These are phyloP conservation scores for Astragalus glycyphyllos DNA, from an alignment of 306 rosid species.

Conservation along the genomic window DNA sequence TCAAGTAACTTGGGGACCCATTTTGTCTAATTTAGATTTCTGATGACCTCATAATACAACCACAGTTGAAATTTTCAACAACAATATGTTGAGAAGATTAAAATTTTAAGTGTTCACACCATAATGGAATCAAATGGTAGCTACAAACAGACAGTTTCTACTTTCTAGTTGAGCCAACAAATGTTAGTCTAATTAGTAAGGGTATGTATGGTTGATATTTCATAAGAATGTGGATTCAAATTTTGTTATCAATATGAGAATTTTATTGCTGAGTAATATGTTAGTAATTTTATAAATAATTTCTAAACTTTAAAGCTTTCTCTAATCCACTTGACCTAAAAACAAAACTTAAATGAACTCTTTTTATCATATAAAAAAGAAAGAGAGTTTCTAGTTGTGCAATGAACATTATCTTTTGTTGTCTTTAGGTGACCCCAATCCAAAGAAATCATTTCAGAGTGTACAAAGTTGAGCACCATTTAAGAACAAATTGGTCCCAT, in stretches of 20 bases:
- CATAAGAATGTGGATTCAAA: too few relatives aligned
- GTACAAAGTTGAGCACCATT: too few relatives aligned
- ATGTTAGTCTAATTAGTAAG: too few relatives aligned
- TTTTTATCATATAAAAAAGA: too few relatives aligned
- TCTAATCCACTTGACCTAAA: too few relatives aligned
- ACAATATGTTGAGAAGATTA: conserved; percentile 2
- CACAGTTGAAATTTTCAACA: background rate
- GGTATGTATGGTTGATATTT: too few relatives aligned
- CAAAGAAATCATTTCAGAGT: too few relatives aligned
- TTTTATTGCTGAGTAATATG: too few relatives aligned
- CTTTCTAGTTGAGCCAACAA: conserved; percentile 22
- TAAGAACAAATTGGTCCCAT: conserved; percentile 12
- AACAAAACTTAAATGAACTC: too few relatives aligned
- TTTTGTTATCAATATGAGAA: too few relatives aligned
- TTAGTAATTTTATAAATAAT: too few relatives aligned
- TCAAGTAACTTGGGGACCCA: conserved; percentile 5
- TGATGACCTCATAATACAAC: conserved; percentile 4
- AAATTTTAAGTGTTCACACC: background rate
- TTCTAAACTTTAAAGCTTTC: too few relatives aligned
- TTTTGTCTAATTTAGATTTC: conserved; percentile 22
- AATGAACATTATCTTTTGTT: conserved; percentile 32
- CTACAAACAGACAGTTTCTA: conserved; percentile 43
- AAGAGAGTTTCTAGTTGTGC: conserved; percentile 39
- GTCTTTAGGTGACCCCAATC: conserved; percentile 16
- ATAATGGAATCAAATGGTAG: conserved; percentile 44